phyloP scores from a whole-genome alignment of 176 grass and related monocot species.

The Cenchrus americanus region DNA sequence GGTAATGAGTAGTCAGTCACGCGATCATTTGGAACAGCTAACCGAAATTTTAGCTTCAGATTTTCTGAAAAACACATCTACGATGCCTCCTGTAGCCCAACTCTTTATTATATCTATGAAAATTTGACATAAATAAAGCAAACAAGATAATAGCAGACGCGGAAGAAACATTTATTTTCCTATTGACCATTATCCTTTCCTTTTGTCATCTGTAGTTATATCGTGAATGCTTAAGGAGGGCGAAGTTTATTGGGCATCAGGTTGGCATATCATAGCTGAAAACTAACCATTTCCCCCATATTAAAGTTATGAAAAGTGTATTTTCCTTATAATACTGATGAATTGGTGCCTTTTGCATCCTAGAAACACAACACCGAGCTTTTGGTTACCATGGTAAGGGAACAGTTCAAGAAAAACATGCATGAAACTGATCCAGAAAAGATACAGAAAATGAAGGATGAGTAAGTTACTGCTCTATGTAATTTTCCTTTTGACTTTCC shows the following conservation, averaged over 20 bases:
- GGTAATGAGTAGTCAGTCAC: constrained; percentile 14
- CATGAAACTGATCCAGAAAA: constrained; percentile 95
- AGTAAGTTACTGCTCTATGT: constrained; percentile 56
- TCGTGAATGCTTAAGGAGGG: constrained; percentile 71
- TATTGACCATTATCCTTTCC: constrained; percentile 28
- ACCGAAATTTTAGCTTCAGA: background rate
- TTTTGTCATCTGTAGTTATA: constrained; percentile 54
- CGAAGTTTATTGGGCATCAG: constrained; percentile 71
- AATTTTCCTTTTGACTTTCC: background rate
- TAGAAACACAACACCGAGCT: constrained; percentile 91
- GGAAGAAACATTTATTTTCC: background rate
- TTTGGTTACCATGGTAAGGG: constrained; percentile 86
- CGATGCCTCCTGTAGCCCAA: background rate
- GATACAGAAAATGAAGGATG: constrained; percentile 94
- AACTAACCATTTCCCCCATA: background rate
- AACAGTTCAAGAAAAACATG: constrained; percentile 96
- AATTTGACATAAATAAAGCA: background rate
- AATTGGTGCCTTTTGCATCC: constrained; percentile 40
- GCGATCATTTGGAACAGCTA: background rate
- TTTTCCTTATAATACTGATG: constrained; percentile 33
- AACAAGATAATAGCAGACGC: background rate
- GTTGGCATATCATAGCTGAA: constrained; percentile 36
- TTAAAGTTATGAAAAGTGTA: background rate
- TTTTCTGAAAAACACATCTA: constrained; percentile 13
- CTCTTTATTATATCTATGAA: constrained; percentile 9